phyloP scores from a whole-genome alignment of 2,329 filamentous ascomycete genomes.

The Celoporthe dispersa region DNA sequence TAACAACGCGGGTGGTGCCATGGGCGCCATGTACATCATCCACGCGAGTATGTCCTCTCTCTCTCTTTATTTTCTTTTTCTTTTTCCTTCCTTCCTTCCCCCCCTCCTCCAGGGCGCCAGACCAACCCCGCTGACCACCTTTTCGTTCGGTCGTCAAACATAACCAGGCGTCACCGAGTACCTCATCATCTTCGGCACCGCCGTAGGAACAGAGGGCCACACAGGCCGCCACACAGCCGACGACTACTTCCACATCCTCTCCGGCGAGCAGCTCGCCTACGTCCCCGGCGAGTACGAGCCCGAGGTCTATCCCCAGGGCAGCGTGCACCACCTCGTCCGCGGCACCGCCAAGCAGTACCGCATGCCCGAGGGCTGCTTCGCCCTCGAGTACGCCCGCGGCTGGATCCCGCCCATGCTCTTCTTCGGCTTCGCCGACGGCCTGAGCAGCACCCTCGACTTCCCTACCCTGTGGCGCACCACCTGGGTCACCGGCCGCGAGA shows the following conservation, averaged over 20 bases:
- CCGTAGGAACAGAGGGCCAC: slow-evolving; percentile 86
- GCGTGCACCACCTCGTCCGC: slow-evolving; percentile 72
- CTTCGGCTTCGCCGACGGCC: slow-evolving; percentile 83
- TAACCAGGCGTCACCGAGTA: slow-evolving; percentile 77
- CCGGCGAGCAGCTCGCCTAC: slow-evolving; percentile 78
- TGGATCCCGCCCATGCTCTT: slow-evolving; percentile 94
- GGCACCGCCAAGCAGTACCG: slow-evolving; percentile 81
- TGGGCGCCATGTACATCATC: slow-evolving; percentile 90
- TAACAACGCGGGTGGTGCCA: slow-evolving; percentile 89
- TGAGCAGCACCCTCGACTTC: slow-evolving; percentile 82
- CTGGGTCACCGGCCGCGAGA: slow-evolving; percentile 74
- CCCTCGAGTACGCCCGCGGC: slow-evolving; percentile 81
- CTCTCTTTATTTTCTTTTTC: not conserved
- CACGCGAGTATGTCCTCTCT: slow-evolving; percentile 69
- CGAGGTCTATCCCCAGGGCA: slow-evolving; percentile 71
- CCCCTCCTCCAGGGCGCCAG: not conserved
- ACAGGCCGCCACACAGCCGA: slow-evolving; percentile 87
- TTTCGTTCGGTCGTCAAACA: not conserved
- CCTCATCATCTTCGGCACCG: slow-evolving; percentile 84
- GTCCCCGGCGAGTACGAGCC: slow-evolving; percentile 68
- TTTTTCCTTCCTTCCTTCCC: not conserved
- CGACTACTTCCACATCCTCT: slow-evolving; percentile 92
- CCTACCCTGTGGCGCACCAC: slow-evolving; percentile 84
- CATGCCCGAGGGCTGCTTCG: slow-evolving; percentile 75
- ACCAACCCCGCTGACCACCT: slow-evolving; percentile 8